Evolutionary conservation across 768 basidiomycete species (phyloP).

Genomic region (Mycena latifolia): DNA sequence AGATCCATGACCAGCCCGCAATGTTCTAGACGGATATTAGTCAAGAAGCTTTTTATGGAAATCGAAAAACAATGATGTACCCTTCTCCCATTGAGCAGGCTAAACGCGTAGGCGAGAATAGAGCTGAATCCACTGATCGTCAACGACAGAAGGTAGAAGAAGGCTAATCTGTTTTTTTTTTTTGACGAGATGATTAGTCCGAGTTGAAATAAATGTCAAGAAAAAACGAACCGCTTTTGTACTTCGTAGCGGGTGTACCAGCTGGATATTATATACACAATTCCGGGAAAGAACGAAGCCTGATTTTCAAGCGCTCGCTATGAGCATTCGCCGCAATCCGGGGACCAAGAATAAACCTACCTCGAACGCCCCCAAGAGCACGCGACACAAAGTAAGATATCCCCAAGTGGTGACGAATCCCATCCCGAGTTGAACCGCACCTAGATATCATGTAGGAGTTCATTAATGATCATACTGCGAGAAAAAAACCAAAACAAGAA

Average conservation of each 20-base stretch:
- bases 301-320: neutral
- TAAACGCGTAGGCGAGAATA: constrained; percentile 57
- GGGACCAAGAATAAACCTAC: neutral
- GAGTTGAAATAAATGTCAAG: neutral
- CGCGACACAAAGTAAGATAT: constrained; percentile 53
- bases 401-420: constrained; percentile 58
- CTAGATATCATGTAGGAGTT: constrained; percentile 30
- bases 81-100: constrained; percentile 53
- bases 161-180: constrained; percentile 49
- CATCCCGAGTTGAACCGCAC: constrained; percentile 58
- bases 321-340: neutral
- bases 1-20: constrained; percentile 65
- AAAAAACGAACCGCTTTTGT: constrained; percentile 47
- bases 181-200: constrained; percentile 1
- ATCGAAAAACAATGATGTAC: constrained; percentile 29
- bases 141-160: constrained; percentile 55
- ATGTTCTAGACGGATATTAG: constrained; percentile 33
- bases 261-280: constrained; percentile 60
- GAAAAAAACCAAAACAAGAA: neutral
- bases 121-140: constrained; percentile 57
- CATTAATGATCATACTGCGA: too few species aligned
- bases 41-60: neutral
- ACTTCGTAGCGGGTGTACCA: constrained; percentile 60
- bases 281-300: constrained; percentile 61
- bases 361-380: constrained; percentile 61